Evolutionary conservation across 768 basidiomycete genomes (phyloP), one percentile per base, ranked within the genome.

Genomic region (Tephrocybe sp.): DNA sequence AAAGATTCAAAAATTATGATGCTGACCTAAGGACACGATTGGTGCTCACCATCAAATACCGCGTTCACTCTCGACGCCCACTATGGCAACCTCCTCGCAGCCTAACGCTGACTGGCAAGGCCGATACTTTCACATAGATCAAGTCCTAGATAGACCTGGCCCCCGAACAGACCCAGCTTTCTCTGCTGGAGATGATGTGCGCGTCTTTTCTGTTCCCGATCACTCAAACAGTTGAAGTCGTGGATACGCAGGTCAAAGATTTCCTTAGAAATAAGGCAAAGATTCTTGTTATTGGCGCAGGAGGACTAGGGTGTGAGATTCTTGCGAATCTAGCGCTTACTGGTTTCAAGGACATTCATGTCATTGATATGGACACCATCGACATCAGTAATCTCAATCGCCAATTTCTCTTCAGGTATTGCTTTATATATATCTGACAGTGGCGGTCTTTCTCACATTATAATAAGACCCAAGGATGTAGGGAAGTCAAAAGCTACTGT

Each of bases 361-460:
- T 99, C 53, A 98, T 99, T 64, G 97, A 99, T 76, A 98, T 99
- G 94, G 95, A 99, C 75, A 97, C 95, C 13, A 99, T 98, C 65
- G 95, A 99, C 70, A 90, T 99, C 63, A 97, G 94, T 63, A 99
- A 99, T 68, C 77, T 99, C 57, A 99, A 99, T 68, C 81, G 97
- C 42, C 97, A 99, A 69, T 99, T 99, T 67, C 75, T 99, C 19
- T 99, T 99, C 74, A 82, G 97, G 95, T 92, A 57, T 43, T 71
- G 64, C 46, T 22, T 42, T 38, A 47, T 23, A 29, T 16, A 18
- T 46, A 15, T 46, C 21, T 19, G 15, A 29, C 29, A 38, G 30
- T 40, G 2, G 24, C 47, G 11, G 15, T 54, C 23, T 48, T 23
- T 31, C 49, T 48, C 25, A 43, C 29, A 47, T 18, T 16, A 29